phyloP scores from a whole-genome alignment of 257 asterid genomes.

The Solanum okadae region DNA sequence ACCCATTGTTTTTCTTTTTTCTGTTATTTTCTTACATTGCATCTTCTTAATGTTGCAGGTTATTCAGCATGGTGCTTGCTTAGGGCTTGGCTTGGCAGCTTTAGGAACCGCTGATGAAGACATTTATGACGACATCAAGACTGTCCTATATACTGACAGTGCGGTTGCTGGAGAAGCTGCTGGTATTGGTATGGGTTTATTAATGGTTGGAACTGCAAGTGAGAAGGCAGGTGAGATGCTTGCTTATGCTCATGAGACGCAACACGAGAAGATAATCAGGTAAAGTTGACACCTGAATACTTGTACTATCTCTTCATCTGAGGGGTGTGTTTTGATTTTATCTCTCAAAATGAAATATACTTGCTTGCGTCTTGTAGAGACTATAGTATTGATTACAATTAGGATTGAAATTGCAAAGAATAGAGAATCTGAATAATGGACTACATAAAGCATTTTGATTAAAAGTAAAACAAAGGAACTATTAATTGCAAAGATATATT shows the following conservation, averaged over 20 bases:
- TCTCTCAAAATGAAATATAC: not conserved
- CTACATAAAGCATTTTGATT: not conserved
- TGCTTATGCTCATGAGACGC: constrained; percentile 95
- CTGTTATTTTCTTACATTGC: not conserved
- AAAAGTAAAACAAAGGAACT: not conserved
- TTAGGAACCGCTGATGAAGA: constrained; percentile 93
- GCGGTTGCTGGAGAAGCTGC: constrained; percentile 99
- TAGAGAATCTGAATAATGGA: not conserved
- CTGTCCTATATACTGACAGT: constrained; percentile 86
- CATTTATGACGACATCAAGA: constrained; percentile 74
- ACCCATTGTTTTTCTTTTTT: not conserved
- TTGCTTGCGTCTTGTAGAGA: not conserved
- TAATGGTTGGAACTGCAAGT: constrained; percentile 96
- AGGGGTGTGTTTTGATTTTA: not conserved
- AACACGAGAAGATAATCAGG: constrained; percentile 95
- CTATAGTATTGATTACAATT: not conserved
- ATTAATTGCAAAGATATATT: not conserved
- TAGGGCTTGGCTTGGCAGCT: constrained; percentile 96
- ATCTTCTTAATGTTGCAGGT: constrained; percentile 38
- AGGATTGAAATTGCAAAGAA: not conserved
- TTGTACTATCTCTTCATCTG: not conserved
- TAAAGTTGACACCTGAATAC: constrained; percentile 9
- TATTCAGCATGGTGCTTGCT: constrained; percentile 99
- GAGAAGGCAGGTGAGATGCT: constrained; percentile 96
- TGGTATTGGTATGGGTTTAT: constrained; percentile 92